Evolutionary conservation across 2,329 filamentous ascomycete genomes (phyloP).

Genomic region (Hypocrella siamensis): DNA sequence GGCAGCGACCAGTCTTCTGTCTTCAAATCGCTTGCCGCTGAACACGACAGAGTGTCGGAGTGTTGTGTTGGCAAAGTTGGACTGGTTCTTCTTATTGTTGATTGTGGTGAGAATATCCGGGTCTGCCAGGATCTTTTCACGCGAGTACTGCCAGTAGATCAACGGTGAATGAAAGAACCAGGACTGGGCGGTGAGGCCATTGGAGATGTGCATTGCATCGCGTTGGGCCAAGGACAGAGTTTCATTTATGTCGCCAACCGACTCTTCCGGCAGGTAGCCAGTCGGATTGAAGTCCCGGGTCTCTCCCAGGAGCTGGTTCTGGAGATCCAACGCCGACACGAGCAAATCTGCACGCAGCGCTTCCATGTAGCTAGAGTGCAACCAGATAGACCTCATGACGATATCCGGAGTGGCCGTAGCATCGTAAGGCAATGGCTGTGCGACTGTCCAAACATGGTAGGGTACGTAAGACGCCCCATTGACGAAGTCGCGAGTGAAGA

Average conservation of each 20-base stretch:
- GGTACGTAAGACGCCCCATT: constrained; percentile 58
- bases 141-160: constrained; percentile 64
- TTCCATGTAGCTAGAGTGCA: constrained; percentile 68
- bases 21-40: constrained; percentile 62
- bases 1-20: constrained; percentile 50
- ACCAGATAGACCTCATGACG: constrained; percentile 70
- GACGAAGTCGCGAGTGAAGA: constrained; percentile 56
- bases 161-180: constrained; percentile 77
- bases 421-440: constrained; percentile 42
- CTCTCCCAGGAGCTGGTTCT: constrained; percentile 50
- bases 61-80: constrained; percentile 57
- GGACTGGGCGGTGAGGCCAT: constrained; percentile 43
- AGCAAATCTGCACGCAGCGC: constrained; percentile 53
- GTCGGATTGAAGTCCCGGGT: constrained; percentile 40
- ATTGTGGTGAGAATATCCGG: constrained; percentile 51
- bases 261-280: constrained; percentile 12
- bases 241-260: constrained; percentile 11
- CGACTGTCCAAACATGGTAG: constrained; percentile 69
- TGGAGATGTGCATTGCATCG: constrained; percentile 41
- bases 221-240: constrained; percentile 29
- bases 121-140: constrained; percentile 41
- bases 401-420: constrained; percentile 44
- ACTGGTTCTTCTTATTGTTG: constrained; percentile 44
- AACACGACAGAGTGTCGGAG: constrained; percentile 67
- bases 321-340: constrained; percentile 50